phyloP scores from a whole-genome alignment of 305 asterid genomes.

The Withania somnifera region DNA sequence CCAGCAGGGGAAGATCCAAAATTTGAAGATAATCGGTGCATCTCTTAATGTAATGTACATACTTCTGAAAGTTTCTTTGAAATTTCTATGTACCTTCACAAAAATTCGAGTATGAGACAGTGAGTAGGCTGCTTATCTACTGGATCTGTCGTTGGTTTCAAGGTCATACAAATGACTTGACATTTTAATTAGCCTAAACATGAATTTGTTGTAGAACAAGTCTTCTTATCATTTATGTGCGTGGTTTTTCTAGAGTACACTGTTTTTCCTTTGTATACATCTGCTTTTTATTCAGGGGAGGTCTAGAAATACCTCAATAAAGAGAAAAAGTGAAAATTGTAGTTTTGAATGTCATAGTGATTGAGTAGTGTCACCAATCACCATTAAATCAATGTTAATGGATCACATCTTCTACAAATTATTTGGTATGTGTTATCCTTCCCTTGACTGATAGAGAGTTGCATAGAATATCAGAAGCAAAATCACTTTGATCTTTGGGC shows the following conservation, averaged over 20 bases:
- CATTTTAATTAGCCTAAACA: background rate
- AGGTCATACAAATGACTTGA: background rate
- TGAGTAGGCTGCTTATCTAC: background rate
- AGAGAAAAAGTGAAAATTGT: background rate
- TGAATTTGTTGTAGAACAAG: background rate
- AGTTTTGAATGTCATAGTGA: background rate
- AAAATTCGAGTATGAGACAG: background rate
- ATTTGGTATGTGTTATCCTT: background rate
- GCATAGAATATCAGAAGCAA: background rate
- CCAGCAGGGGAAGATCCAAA: background rate
- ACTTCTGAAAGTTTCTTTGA: background rate
- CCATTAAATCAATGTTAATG: background rate
- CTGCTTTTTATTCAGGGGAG: background rate
- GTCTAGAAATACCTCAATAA: background rate
- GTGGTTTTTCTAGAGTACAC: background rate
- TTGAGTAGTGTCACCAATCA: background rate
- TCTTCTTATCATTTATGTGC: background rate
- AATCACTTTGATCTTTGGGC: background rate
- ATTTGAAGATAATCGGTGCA: background rate
- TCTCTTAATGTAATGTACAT: background rate
- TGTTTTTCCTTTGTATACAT: background rate
- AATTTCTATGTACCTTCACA: background rate
- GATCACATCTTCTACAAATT: background rate
- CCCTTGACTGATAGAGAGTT: background rate
- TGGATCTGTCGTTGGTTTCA: background rate